Base-by-base conservation (phyloP, 176 grass and related monocot genomes). In the Lolium perenne region DNA sequence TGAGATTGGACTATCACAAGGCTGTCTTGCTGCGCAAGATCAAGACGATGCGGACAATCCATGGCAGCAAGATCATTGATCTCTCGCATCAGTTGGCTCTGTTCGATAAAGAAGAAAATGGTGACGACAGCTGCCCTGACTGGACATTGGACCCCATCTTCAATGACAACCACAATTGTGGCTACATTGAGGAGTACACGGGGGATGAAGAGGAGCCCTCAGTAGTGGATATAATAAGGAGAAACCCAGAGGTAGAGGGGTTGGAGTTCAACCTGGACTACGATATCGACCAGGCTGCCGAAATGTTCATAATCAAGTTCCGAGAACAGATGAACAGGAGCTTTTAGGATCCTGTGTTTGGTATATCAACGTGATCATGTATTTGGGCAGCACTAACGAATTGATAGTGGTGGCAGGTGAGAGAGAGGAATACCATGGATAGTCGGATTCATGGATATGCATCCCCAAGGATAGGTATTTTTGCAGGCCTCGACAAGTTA, bases 301-400 rank as follows among this genome's bases (percentile, higher is more conserved):
- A 92, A 51, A 82, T 95, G 63, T 98, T 92, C 90, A 98, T 98
- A 17, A 91, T 10, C 76, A 89, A 86, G 79, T 91, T 98, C 53
- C 90, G 84, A 46, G 78, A 51, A 38, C 86, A 91, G 56, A 98
- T 98, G 77, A 98, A 71, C 29, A 48, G 4, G 13, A 50, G 38
- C 65, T 55, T 86, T 32, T 86, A 64, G 79, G 6, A 23, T 12
- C 68, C 5, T 21, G 1, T 45, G 9, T 21, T 71, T 11, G 38
- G 5, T 45, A 20, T 71, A 5, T 71, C 58, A 11, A 45, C 17
- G 10, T 47, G 41, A 72, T 72, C 65, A 40, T 12, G 7, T 8
- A 17, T 11, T 5, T 0, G 2, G 1, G 38, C n/a, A 1, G 4
- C 15, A 0, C n/a, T 21, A 17, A 11, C 13, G 6, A 21, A 2